phyloP scores from a whole-genome alignment of 2,329 filamentous ascomycete species.

The Aspergillus arachidicola region DNA sequence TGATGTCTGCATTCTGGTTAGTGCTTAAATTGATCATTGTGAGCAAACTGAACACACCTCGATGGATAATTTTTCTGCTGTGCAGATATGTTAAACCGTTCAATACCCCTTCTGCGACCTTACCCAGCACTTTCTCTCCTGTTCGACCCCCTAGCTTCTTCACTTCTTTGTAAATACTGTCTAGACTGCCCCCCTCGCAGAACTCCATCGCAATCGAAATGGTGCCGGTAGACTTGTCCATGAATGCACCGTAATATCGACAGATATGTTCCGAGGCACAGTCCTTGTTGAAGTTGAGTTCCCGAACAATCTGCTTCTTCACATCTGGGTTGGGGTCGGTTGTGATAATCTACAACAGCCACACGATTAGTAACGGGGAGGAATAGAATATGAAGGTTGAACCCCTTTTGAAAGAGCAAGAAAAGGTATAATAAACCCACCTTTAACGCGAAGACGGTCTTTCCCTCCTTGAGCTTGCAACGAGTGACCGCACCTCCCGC shows the following conservation, averaged over 20 bases:
- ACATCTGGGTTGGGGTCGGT: conserved; percentile 97
- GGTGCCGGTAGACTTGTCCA: conserved; percentile 91
- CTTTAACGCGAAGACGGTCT: conserved; percentile 95
- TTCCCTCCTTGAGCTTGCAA: conserved; percentile 85
- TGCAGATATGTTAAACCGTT: conserved; percentile 94
- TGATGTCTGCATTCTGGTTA: conserved; percentile 68
- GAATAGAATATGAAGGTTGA: not conserved
- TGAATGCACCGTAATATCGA: conserved; percentile 94
- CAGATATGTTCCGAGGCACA: conserved; percentile 96
- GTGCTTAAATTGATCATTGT: too few species aligned
- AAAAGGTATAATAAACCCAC: conserved; percentile 51
- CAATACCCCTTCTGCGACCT: conserved; percentile 92
- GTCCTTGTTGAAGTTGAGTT: conserved; percentile 96
- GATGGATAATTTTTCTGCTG: conserved; percentile 94
- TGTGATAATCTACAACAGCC: conserved; percentile 76
- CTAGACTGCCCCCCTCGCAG: conserved; percentile 92
- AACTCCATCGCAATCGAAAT: conserved; percentile 99
- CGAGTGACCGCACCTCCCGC: conserved; percentile 93
- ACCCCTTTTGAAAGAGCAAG: not conserved
- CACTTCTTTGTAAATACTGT: conserved; percentile 96
- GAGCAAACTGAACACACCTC: conserved; percentile 49
- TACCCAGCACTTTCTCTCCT: conserved; percentile 95
- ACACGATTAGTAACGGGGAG: conserved; percentile 20
- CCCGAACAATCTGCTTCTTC: conserved; percentile 96
- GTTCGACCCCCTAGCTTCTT: conserved; percentile 93